Evolutionary conservation across 495 filamentous ascomycete species (phyloP).

Genomic region (Hypoxylon fragiforme): DNA sequence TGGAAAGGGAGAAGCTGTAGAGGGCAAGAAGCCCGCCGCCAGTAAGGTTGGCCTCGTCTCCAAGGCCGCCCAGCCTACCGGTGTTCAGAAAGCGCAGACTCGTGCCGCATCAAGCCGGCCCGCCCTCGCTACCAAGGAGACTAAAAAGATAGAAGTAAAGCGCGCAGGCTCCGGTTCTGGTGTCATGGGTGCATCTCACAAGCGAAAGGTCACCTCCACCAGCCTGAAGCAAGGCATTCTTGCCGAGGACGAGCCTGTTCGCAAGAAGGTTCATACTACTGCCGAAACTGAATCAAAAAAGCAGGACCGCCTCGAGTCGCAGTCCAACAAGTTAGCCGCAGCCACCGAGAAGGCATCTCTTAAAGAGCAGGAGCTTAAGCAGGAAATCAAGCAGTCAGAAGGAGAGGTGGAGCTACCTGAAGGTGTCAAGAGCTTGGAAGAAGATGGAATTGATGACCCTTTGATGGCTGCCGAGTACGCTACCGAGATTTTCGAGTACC

Average conservation of each 20-base stretch:
- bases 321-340: constrained; percentile 45
- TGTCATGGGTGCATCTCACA: constrained; percentile 62
- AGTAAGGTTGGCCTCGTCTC: constrained; percentile 68
- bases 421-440: constrained; percentile 70
- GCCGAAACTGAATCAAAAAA: constrained; percentile 36
- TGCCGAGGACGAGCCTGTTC: constrained; percentile 56
- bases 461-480: constrained; percentile 98
- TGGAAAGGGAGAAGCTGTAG: constrained; percentile 68
- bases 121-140: constrained; percentile 63
- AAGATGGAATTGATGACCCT: constrained; percentile 87
- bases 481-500: constrained; percentile 95
- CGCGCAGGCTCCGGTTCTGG: constrained; percentile 73
- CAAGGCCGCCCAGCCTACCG: constrained; percentile 74
- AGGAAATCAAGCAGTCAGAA: no score
- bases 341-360: constrained; percentile 68
- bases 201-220: constrained; percentile 58
- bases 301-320: constrained; percentile 41
- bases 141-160: constrained; percentile 69
- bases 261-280: constrained; percentile 51
- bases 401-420: constrained; percentile 51
- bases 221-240: constrained; percentile 63
- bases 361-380: constrained; percentile 78
- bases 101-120: constrained; percentile 67
- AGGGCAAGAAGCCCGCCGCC: constrained; percentile 70
- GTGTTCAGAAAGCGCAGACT: constrained; percentile 74